Conservation (phyloP, 352 stramenopile species). For the Phytophthora kernoviae region DNA sequence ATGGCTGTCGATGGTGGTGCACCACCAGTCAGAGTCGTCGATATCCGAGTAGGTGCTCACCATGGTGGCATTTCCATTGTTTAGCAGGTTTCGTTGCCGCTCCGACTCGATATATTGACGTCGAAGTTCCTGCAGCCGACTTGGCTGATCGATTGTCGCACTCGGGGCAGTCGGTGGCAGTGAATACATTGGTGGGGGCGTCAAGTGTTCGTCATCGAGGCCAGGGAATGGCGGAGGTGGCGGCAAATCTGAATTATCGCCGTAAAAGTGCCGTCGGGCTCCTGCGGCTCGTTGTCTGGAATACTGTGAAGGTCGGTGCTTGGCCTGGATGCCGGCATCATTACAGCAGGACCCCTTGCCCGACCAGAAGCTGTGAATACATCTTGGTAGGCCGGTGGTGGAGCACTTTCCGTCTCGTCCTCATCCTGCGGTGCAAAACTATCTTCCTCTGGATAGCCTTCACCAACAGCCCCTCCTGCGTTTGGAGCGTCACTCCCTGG, state of each 20-base stretch:
- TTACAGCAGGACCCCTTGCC: conserved; percentile 20
- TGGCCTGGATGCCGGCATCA: conserved; percentile 20
- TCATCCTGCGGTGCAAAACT: conserved; percentile 31
- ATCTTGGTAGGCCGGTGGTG: conserved; percentile 59
- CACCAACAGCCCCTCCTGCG: conserved; percentile 1
- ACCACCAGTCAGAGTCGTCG: conserved; percentile 74
- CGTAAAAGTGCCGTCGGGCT: conserved; percentile 17
- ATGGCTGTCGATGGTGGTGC: conserved; percentile 25
- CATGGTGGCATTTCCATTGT: conserved; percentile 35
- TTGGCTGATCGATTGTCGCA: conserved; percentile 29
- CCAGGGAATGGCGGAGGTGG: conserved; percentile 40
- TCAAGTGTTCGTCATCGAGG: conserved; percentile 18
- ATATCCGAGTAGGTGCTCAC: conserved; percentile 73
- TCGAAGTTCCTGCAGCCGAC: conserved; percentile 57
- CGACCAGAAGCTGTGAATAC: conserved; percentile 54
- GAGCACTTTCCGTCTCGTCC: conserved; percentile 35
- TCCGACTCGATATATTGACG: conserved; percentile 77
- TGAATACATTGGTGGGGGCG: conserved; percentile 22
- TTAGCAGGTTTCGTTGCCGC: conserved; percentile 54
- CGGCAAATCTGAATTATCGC: conserved; percentile 20
- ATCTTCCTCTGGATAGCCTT: conserved; percentile 40
- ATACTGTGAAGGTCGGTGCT: conserved; percentile 32
- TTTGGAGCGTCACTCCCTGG: conserved; percentile 10
- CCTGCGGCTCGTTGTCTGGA: conserved; percentile 24
- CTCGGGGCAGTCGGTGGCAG: conserved; percentile 19